Evolutionary conservation across 257 asterid species (phyloP).

Genomic region (Knoxia roxburghii): DNA sequence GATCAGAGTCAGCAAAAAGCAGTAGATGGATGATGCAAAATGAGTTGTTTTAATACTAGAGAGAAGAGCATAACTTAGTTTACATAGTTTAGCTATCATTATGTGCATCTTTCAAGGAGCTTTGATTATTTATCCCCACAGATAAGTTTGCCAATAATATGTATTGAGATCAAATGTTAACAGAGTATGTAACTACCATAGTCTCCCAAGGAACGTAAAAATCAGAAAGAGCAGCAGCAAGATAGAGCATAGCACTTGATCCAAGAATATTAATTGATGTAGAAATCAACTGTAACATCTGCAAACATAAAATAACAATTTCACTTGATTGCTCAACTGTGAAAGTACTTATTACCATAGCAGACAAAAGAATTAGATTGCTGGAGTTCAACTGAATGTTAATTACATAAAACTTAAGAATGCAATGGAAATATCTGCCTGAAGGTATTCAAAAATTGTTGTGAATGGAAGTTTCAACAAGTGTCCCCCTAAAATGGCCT

Average conservation of each 20-base stretch:
- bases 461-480: conserved; percentile 85
- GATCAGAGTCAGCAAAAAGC: neutral
- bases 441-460: conserved; percentile 89
- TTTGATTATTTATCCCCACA: neutral
- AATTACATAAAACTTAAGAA: neutral
- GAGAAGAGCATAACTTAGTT: neutral
- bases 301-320: conserved; percentile 21
- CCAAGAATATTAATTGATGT: conserved; percentile 55
- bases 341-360: neutral
- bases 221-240: conserved; percentile 97
- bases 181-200: conserved; percentile 48
- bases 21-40: neutral
- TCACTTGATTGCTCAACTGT: neutral
- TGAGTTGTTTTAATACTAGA: neutral
- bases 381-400: neutral
- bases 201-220: conserved; percentile 97
- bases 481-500: conserved; percentile 57
- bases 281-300: conserved; percentile 70
- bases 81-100: too few relatives aligned
- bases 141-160: neutral
- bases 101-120: neutral
- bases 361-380: neutral
- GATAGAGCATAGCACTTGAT: conserved; percentile 68
- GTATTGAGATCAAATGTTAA: neutral
- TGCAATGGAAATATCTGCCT: conserved; percentile 31